These are phyloP conservation scores for Teratosphaeria pseudoeucalypti DNA, from an alignment of 2,329 filamentous ascomycete species.

Conservation along the genomic window DNA sequence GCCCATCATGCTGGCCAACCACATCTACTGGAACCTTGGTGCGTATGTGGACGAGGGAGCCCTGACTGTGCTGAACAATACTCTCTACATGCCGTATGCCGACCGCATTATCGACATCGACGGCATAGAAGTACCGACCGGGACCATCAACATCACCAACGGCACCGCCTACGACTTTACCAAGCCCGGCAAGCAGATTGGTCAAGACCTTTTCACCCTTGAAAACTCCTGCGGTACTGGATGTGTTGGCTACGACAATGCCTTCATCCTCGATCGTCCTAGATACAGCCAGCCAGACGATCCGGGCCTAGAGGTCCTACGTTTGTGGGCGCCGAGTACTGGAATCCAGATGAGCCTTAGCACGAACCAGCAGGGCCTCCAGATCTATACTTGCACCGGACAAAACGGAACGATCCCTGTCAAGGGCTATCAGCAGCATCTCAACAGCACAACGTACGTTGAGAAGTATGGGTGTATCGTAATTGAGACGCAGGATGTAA, in stretches of 20 bases:
- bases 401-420: slow-evolving; percentile 23
- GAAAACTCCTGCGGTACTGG: slow-evolving; percentile 8
- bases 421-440: slow-evolving; percentile 23
- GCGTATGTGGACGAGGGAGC: slow-evolving; percentile 67
- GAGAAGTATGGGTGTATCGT: slow-evolving; percentile 73
- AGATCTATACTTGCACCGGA: slow-evolving; percentile 23
- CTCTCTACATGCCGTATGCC: slow-evolving; percentile 59
- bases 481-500: slow-evolving; percentile 48
- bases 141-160: slow-evolving; percentile 35
- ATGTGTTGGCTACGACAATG: slow-evolving; percentile 15
- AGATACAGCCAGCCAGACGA: slow-evolving; percentile 15
- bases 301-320: slow-evolving; percentile 17
- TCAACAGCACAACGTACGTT: slow-evolving; percentile 14
- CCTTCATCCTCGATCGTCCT: slow-evolving; percentile 17
- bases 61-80: slow-evolving; percentile 56
- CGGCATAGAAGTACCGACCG: slow-evolving; percentile 19
- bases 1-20: slow-evolving; percentile 69
- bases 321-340: slow-evolving; percentile 14
- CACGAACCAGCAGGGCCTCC: slow-evolving; percentile 21
- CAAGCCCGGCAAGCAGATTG: slow-evolving; percentile 14
- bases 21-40: slow-evolving; percentile 76
- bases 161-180: slow-evolving; percentile 22
- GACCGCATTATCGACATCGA: slow-evolving; percentile 19
- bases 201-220: slow-evolving; percentile 9
- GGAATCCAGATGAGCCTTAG: slow-evolving; percentile 21